Percentiles rank a stretch among this genome's conserved stretches.
phyloP scores from a whole-genome alignment of 768 basidiomycete genomes.

The Phylloporus arenicola region DNA sequence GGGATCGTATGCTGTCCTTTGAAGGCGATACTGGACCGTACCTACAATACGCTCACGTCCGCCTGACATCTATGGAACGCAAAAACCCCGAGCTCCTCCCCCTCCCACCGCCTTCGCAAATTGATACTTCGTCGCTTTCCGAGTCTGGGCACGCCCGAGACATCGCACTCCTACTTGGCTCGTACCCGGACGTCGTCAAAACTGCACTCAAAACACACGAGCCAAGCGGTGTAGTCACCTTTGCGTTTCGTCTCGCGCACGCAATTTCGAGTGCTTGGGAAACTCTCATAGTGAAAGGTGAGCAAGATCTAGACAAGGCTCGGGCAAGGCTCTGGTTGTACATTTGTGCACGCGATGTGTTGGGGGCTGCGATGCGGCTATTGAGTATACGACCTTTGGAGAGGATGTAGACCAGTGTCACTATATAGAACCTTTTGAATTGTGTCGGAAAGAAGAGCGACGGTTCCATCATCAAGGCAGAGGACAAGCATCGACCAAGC shows the following conservation, averaged over 20 bases:
- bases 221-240: slow-evolving; percentile 89
- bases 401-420: slow-evolving; percentile 60
- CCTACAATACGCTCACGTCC: slow-evolving; percentile 95
- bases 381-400: slow-evolving; percentile 87
- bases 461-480: no score
- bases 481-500: no score
- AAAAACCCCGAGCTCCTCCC: slow-evolving; percentile 87
- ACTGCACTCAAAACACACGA: slow-evolving; percentile 81
- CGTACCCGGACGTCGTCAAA: slow-evolving; percentile 89
- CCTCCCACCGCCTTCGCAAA: slow-evolving; percentile 61
- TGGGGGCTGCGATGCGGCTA: slow-evolving; percentile 80
- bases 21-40: slow-evolving; percentile 96
- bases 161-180: slow-evolving; percentile 78
- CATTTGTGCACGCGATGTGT: slow-evolving; percentile 83
- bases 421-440: no score
- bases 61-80: slow-evolving; percentile 82
- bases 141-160: slow-evolving; percentile 73
- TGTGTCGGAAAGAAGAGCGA: no score
- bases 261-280: slow-evolving; percentile 93
- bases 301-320: slow-evolving; percentile 70
- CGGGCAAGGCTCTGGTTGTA: slow-evolving; percentile 86
- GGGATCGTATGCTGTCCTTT: slow-evolving; percentile 91
- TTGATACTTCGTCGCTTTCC: slow-evolving; percentile 62
- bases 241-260: slow-evolving; percentile 79
- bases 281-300: slow-evolving; percentile 78